phyloP scores from a whole-genome alignment of 2,329 filamentous ascomycete species.

The Neofusicoccum sp. region DNA sequence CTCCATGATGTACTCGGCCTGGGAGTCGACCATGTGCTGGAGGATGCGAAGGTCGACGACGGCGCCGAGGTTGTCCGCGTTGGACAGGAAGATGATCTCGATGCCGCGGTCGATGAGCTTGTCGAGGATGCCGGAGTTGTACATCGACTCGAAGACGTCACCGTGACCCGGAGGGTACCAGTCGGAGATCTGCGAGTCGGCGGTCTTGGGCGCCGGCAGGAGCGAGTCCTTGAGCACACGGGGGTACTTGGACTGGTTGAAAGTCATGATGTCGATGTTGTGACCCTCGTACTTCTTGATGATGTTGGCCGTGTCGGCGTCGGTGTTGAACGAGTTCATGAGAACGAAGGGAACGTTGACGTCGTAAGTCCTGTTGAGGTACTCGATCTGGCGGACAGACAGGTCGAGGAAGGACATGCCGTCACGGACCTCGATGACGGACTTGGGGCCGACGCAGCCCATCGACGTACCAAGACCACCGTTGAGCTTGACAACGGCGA shows the following conservation, averaged over 20 bases:
- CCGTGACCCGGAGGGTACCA: constrained; percentile 99
- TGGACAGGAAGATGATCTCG: constrained; percentile 98
- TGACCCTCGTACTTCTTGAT: constrained; percentile 99
- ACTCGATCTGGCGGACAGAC: constrained; percentile 98
- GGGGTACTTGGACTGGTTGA: constrained; percentile 99
- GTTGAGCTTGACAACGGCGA: constrained; percentile 98
- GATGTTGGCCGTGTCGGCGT: constrained; percentile 95
- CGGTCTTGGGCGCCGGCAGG: constrained; percentile 89
- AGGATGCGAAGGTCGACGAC: constrained; percentile 97
- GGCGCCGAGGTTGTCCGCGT: constrained; percentile 97
- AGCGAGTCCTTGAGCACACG: constrained; percentile 98
- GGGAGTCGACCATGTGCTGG: constrained; percentile 98
- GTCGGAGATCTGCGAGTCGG: constrained; percentile 84
- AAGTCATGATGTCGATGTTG: constrained; percentile 99
- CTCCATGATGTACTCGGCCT: constrained; percentile 99
- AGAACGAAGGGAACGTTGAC: constrained; percentile 98
- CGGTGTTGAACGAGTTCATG: constrained; percentile 99
- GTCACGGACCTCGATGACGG: constrained; percentile 98
- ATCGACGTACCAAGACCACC: constrained; percentile 99
- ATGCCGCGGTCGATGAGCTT: constrained; percentile 94
- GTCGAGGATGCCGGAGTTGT: constrained; percentile 98
- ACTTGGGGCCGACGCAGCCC: constrained; percentile 99
- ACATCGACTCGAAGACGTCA: constrained; percentile 99
- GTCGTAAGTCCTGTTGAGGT: constrained; percentile 96
- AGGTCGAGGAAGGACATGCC: constrained; percentile 99